These are phyloP conservation scores for Ramaria sp. DNA, from an alignment of 768 basidiomycete genomes.

Conservation along the genomic window DNA sequence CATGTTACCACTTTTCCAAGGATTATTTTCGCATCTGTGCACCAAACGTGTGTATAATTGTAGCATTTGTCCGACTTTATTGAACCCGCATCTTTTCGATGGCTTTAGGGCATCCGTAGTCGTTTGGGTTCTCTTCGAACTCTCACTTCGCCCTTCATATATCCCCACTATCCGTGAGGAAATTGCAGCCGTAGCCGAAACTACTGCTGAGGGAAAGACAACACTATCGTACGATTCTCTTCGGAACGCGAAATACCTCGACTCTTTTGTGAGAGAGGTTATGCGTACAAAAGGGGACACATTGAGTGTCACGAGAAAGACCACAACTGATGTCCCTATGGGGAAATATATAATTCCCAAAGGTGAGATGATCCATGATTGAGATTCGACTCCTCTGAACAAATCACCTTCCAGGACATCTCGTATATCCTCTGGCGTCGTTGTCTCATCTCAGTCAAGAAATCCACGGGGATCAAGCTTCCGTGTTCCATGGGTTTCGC, in stretches of 20 bases:
- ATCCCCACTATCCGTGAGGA: slow-evolving; percentile 20
- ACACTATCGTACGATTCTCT: slow-evolving; percentile 19
- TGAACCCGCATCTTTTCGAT: background rate
- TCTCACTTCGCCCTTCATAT: slow-evolving; percentile 21
- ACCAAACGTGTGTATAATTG: slow-evolving; percentile 21
- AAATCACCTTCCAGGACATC: too few species aligned
- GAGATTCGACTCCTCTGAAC: background rate
- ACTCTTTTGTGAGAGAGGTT: slow-evolving; percentile 27
- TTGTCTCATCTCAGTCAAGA: too few species aligned
- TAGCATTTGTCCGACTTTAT: background rate
- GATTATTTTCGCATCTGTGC: slow-evolving; percentile 26
- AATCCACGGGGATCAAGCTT: slow-evolving; percentile 16
- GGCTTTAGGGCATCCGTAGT: slow-evolving; percentile 20
- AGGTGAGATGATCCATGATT: slow-evolving; percentile 11
- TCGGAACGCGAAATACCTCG: slow-evolving; percentile 19
- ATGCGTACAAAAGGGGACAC: slow-evolving; percentile 27
- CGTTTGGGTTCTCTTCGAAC: slow-evolving; percentile 25
- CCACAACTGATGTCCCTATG: slow-evolving; percentile 18
- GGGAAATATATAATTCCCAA: slow-evolving; percentile 22
- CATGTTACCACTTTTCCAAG: slow-evolving; percentile 12
- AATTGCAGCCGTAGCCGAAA: slow-evolving; percentile 15
- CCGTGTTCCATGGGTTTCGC: slow-evolving; percentile 19
- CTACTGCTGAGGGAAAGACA: slow-evolving; percentile 15
- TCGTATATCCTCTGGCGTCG: too few species aligned
- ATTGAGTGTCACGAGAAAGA: slow-evolving; percentile 19